Evolutionary conservation across 2,329 filamentous ascomycete genomes (phyloP).

Genomic region (Arthroderma sp.): DNA sequence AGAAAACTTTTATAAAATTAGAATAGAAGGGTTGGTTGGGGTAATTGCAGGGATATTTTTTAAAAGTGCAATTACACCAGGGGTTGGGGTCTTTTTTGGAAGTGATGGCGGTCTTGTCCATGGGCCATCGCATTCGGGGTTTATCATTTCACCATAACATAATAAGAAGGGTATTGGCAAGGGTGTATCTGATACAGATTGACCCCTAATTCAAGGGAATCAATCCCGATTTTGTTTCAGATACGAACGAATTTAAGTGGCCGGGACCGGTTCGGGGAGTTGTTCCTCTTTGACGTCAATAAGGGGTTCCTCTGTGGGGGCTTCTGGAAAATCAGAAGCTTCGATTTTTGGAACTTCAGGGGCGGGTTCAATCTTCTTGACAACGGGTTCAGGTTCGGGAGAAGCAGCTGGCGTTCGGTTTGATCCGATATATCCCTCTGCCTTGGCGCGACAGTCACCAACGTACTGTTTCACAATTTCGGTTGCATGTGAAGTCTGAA

Average conservation of each 20-base stretch:
- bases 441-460: conserved; percentile 47
- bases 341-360: conserved; percentile 1
- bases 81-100: no score
- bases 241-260: background rate
- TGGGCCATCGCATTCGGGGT: no score
- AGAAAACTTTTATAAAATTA: no score
- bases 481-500: conserved; percentile 46
- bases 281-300: conserved; percentile 2
- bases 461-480: conserved; percentile 46
- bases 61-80: no score
- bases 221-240: background rate
- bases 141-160: no score
- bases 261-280: conserved; percentile 1
- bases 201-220: no score
- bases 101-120: no score
- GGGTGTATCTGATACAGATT: no score
- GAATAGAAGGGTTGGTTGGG: no score
- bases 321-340: conserved; percentile 32
- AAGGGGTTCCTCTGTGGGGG: conserved; percentile 17
- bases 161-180: no score
- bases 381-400: conserved; percentile 19
- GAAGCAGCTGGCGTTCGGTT: conserved; percentile 14
- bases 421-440: conserved; percentile 41
- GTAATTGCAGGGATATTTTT: no score
- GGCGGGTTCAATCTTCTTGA: background rate